Percentiles rank a stretch among this genome's conserved stretches.
phyloP scores from a whole-genome alignment of 345 rosid genomes.

The Garcia nutans region DNA sequence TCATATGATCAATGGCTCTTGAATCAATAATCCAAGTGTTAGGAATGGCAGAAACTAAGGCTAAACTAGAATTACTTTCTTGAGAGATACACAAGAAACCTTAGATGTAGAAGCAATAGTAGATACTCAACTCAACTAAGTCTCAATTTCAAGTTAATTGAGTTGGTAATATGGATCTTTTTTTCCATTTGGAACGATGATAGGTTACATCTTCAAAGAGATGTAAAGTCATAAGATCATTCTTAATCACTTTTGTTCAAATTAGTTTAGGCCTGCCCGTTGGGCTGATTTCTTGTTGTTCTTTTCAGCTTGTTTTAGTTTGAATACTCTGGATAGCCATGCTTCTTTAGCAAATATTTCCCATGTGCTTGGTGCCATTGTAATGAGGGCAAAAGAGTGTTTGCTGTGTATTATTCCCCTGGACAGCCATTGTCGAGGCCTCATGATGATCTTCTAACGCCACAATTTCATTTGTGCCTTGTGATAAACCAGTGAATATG shows the following conservation, averaged over 20 bases:
- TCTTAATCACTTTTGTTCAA: too few relatives aligned
- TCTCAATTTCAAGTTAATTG: too few relatives aligned
- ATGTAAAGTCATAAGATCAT: too few relatives aligned
- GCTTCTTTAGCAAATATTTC: background rate
- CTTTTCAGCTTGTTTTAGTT: background rate
- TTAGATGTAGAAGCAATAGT: background rate
- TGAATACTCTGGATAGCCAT: background rate
- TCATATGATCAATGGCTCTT: too few relatives aligned
- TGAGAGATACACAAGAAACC: background rate
- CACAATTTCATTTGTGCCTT: background rate
- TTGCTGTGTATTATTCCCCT: background rate
- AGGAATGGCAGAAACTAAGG: too few relatives aligned
- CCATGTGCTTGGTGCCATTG: background rate
- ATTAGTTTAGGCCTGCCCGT: background rate
- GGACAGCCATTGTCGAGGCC: background rate
- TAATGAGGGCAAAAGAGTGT: too few relatives aligned
- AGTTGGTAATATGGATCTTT: too few relatives aligned
- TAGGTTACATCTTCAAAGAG: background rate
- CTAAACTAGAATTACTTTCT: background rate
- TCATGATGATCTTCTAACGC: background rate
- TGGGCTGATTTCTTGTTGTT: background rate
- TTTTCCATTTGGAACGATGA: too few relatives aligned
- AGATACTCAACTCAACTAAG: background rate
- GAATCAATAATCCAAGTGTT: too few relatives aligned
- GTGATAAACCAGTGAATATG: background rate